A percentile compares a stretch with the other conserved stretches of the same genome.
Evolutionary conservation across 2,329 filamentous ascomycete genomes (phyloP).

Genomic region (Microdochium paspali): DNA sequence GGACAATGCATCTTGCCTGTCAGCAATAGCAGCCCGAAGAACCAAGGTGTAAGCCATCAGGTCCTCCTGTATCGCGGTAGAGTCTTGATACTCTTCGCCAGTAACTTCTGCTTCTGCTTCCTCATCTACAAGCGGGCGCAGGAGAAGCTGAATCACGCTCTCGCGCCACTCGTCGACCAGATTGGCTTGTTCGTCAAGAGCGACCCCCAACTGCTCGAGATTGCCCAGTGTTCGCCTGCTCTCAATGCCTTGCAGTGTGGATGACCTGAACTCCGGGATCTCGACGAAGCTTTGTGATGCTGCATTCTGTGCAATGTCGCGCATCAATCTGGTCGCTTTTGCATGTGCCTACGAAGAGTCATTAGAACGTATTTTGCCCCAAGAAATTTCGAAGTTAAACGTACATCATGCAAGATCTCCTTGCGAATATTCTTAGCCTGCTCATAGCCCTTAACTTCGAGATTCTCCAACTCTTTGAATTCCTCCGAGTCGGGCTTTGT

Average conservation of each 20-base stretch:
- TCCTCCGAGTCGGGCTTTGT: conserved; percentile 59
- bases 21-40: conserved; percentile 65
- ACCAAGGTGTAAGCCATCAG: conserved; percentile 79
- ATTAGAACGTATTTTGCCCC: background rate
- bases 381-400: conserved; percentile 1
- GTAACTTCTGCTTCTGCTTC: conserved; percentile 65
- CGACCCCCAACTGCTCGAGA: conserved; percentile 53
- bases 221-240: conserved; percentile 55
- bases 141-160: conserved; percentile 60
- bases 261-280: conserved; percentile 50
- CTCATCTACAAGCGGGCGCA: conserved; percentile 72
- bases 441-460: conserved; percentile 68
- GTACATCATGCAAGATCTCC: conserved; percentile 60
- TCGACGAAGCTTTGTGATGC: conserved; percentile 45
- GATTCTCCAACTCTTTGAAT: conserved; percentile 55
- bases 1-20: conserved; percentile 67
- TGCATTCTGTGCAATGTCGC: conserved; percentile 43
- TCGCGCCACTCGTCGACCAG: conserved; percentile 68
- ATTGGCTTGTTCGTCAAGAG: conserved; percentile 63
- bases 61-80: conserved; percentile 79
- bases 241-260: conserved; percentile 59
- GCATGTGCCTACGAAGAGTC: conserved; percentile 16
- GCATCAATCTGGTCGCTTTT: conserved; percentile 58
- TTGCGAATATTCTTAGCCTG: conserved; percentile 66
- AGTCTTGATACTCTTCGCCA: conserved; percentile 84